Conservation (phyloP, 495 filamentous ascomycete genomes). For the Polyplosphaeria fusca region DNA sequence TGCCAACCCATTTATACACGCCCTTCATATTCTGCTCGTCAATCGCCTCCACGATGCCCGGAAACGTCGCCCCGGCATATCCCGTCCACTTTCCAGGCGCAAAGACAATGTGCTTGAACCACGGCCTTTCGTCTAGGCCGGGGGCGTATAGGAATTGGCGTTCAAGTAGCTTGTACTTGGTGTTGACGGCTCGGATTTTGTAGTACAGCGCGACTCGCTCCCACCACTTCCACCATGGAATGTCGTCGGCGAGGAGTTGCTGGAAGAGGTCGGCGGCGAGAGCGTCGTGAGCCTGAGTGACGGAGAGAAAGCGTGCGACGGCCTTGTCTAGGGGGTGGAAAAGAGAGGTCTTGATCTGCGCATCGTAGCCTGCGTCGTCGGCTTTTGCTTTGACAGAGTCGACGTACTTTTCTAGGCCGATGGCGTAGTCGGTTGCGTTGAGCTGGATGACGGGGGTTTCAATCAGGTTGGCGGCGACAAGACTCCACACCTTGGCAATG, state of each 20-base stretch:
- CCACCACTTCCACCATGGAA: slow-evolving; percentile 80
- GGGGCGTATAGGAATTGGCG: slow-evolving; percentile 57
- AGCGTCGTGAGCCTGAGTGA: slow-evolving; percentile 53
- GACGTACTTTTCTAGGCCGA: slow-evolving; percentile 46
- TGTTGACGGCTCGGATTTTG: slow-evolving; percentile 53
- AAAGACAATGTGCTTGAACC: slow-evolving; percentile 71
- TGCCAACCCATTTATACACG: slow-evolving; percentile 38
- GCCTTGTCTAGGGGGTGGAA: slow-evolving; percentile 51
- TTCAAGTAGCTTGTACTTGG: slow-evolving; percentile 61
- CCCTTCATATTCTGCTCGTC: slow-evolving; percentile 48
- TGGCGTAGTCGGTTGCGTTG: slow-evolving; percentile 44
- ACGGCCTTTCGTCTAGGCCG: slow-evolving; percentile 57
- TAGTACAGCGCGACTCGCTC: slow-evolving; percentile 60
- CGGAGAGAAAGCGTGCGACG: slow-evolving; percentile 48
- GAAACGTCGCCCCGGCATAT: slow-evolving; percentile 73
- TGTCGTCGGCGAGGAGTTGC: slow-evolving; percentile 46
- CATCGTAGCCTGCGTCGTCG: not conserved
- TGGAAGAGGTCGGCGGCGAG: slow-evolving; percentile 51
- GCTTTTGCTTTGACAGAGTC: slow-evolving; percentile 52
- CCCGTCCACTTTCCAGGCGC: slow-evolving; percentile 83
- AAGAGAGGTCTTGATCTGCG: slow-evolving; percentile 13
- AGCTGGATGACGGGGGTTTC: slow-evolving; percentile 44
- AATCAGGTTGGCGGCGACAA: slow-evolving; percentile 42
- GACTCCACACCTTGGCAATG: slow-evolving; percentile 56
- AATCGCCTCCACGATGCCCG: slow-evolving; percentile 59